Percentiles rank a stretch among this genome's conserved stretches.
These are phyloP conservation scores for Recurvomyces mirabilis DNA, from an alignment of 495 filamentous ascomycete genomes.

Conservation along the genomic window DNA sequence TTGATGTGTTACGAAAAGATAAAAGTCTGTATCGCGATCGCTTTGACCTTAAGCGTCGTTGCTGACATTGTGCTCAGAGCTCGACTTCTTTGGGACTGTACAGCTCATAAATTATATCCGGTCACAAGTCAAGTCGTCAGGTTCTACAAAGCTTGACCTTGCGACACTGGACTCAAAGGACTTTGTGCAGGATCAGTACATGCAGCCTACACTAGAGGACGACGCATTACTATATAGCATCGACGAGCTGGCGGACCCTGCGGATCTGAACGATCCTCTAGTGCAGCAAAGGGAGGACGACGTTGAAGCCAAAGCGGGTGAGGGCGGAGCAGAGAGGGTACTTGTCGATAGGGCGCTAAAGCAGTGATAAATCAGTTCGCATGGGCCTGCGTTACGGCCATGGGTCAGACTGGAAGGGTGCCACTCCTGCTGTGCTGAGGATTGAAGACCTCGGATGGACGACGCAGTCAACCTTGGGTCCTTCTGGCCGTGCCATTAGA, in stretches of 20 bases:
- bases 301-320: neutral
- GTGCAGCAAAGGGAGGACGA: neutral
- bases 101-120: slow-evolving; percentile 81
- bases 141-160: too few species aligned
- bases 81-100: slow-evolving; percentile 75
- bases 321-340: neutral
- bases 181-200: slow-evolving; percentile 62
- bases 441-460: too few species aligned
- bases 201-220: slow-evolving; percentile 80
- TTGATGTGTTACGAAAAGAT: slow-evolving; percentile 50
- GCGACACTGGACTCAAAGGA: slow-evolving; percentile 38
- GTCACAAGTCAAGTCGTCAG: slow-evolving; percentile 39
- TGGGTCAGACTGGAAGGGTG: too few species aligned
- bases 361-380: too few species aligned
- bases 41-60: neutral
- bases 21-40: slow-evolving; percentile 40
- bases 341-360: slow-evolving; percentile 4
- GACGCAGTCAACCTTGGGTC: too few species aligned
- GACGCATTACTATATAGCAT: slow-evolving; percentile 76
- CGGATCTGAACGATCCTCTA: slow-evolving; percentile 25
- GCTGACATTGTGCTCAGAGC: slow-evolving; percentile 31
- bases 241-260: slow-evolving; percentile 51
- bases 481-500: too few species aligned
- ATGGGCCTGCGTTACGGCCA: too few species aligned
- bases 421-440: too few species aligned